A percentile compares a stretch with the other conserved stretches of the same genome.
Evolutionary conservation across 306 rosid genomes (phyloP).

Genomic region (Vigna radiata): DNA sequence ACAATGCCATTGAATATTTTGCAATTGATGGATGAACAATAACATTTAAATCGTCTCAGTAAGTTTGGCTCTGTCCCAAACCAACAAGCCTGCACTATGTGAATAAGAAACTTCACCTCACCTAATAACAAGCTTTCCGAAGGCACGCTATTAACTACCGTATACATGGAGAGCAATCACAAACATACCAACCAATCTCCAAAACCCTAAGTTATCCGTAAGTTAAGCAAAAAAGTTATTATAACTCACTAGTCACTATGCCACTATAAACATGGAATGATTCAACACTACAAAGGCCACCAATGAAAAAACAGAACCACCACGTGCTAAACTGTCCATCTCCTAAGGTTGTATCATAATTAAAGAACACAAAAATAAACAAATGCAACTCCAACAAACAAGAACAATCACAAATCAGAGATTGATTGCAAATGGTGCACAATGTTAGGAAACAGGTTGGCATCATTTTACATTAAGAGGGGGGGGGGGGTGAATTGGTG

Average conservation of each 20-base stretch:
- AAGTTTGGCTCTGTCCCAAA: conserved; percentile 36
- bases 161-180: not conserved
- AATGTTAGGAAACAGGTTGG: too few relatives aligned
- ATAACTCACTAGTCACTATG: not conserved
- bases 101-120: conserved; percentile 19
- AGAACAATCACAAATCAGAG: conserved; percentile 12
- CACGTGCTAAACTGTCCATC: conserved; percentile 4
- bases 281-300: not conserved
- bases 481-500: too few relatives aligned
- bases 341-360: not conserved
- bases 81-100: conserved; percentile 23
- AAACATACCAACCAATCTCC: not conserved
- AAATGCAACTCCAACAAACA: not conserved
- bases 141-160: not conserved
- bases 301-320: not conserved
- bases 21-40: conserved; percentile 15
- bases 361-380: not conserved
- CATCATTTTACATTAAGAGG: too few relatives aligned
- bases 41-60: conserved; percentile 20
- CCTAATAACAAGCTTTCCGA: conserved; percentile 7
- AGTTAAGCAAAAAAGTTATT: not conserved
- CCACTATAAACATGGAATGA: not conserved
- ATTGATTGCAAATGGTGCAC: not conserved
- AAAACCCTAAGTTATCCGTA: not conserved
- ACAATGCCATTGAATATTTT: conserved; percentile 40